Percentiles rank a stretch among this genome's conserved stretches.
phyloP scores from a whole-genome alignment of 305 asterid genomes.

The Solanum hybrid region DNA sequence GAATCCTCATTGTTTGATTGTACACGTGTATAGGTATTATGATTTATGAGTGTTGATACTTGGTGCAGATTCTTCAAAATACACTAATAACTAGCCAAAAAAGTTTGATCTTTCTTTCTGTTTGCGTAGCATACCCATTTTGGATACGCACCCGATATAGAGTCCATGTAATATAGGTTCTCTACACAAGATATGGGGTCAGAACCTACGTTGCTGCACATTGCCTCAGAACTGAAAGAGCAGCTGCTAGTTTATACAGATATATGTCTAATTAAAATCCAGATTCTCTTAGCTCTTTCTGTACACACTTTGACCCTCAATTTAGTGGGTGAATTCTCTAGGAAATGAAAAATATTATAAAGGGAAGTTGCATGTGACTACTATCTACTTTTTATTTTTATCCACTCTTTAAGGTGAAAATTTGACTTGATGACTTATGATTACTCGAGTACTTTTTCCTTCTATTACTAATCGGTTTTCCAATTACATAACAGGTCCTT shows the following conservation, averaged over 20 bases:
- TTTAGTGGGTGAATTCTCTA: neutral
- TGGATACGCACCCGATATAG: neutral
- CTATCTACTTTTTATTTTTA: neutral
- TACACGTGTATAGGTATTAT: neutral
- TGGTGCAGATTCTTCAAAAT: neutral
- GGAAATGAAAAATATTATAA: neutral
- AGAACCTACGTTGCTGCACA: neutral
- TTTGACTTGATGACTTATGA: neutral
- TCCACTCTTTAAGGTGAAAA: neutral
- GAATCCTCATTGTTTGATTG: neutral
- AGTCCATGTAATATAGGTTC: neutral
- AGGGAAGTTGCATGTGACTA: neutral
- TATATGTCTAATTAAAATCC: neutral
- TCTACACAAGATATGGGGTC: neutral
- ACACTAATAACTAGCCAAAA: neutral
- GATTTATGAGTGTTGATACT: neutral
- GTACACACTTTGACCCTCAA: neutral
- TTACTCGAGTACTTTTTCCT: neutral
- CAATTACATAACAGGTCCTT: constrained; percentile 55
- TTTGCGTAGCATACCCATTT: neutral
- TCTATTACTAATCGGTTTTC: neutral
- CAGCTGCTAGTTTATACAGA: neutral
- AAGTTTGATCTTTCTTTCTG: neutral
- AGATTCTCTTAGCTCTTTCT: neutral
- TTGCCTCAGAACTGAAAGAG: neutral